Evolutionary conservation across 352 stramenopile species (phyloP), one percentile per base, ranked within the genome.

Genomic region (Globisporangium irregulare): DNA sequence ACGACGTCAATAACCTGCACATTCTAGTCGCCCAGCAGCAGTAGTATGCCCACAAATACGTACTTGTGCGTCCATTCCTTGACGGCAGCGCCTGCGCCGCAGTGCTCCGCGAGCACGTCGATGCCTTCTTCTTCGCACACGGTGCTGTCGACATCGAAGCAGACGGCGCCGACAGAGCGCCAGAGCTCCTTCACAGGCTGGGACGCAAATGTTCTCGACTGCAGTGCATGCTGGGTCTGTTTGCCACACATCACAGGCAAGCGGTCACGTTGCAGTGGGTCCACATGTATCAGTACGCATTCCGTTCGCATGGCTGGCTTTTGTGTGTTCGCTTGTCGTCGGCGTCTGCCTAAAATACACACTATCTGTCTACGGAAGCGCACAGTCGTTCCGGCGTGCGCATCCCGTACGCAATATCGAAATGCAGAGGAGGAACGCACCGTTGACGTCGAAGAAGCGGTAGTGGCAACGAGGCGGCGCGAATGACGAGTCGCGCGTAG

Each of bases 121-220:
- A 99, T 99, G 24, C 98, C 98, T 78, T 99, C 97, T 53, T 99
- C 97, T 25, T 79, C 76, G 70, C 98, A 98, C 14, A 99, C 96
- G 3, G 98, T 99, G 73, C 91, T 98, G 82, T 99, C 97, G 0
- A 99, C 97, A 72, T 99, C 94, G 63, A 94, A 95, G 73, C 87
- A 95, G 29, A 95, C 86, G 34, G 86, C 88, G 15, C 76, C 74
- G 1, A 93, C 77, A 0, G 81, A 89, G n/a, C 82, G 78, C 84
- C 84, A 93, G 25, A 90, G 69, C 18, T 89, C 81, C 63, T 73
- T 78, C 48, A 72, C 64, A 8, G 67, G 69, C 65, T 36, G 55
- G 3, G 68, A 58, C 29, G 41, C 60, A 22, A 71, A 66, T 0
- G 66, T 25, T 25, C 59, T 36, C 20, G 50, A 22, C n/a, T 43